Evolutionary conservation across 306 rosid genomes (phyloP), one percentile per base, ranked within the genome.

Genomic region (Macrotyloma uniflorum): DNA sequence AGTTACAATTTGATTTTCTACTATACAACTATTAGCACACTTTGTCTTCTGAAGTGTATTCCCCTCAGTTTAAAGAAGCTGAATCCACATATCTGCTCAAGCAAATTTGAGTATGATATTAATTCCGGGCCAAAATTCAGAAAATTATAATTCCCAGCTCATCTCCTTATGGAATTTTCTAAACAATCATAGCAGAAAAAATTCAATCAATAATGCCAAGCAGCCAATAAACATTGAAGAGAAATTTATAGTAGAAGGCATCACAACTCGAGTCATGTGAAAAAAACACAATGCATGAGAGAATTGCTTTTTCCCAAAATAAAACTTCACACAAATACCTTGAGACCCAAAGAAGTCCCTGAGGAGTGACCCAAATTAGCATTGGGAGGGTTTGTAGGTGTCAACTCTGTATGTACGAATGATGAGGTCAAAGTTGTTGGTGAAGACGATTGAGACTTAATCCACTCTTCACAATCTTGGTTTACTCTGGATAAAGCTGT

Each of bases 401-500:
- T 85, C 82, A 91, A 79, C 54, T 93, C 96, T 5, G 84, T 45
- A 70, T 89, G 93, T 63, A 86, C 71, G 86, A 82, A 83, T 62
- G 98, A 53, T 62, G 92, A 65, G 73, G 53, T 81, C 42, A 85
- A 67, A 78, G 97, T 80, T 74, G 86, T 53, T 68, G 89, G 87
- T 76, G 97, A 87, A 75, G 97, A 76, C 19, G 90, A 80, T 23
- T 79, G 77, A 64, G 87, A 32, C 81, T 80, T 91, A 68, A 86
- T 88, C 99, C 93, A 93, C 85, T 91, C 98, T 35, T 96, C 97
- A 74, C 97, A 87, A 74, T 96, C 97, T 79, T 96, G 92, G 19
- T 82, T 75, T 85, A 90, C 88, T 86, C 96, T 91, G 47, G 93
- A 90, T 76, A 93, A 86, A 55, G 99, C 99, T 51, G 90, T 83